Percentiles rank a stretch among this genome's conserved stretches.
These are phyloP conservation scores for Thelephora ganbajun DNA, from an alignment of 768 basidiomycete genomes.

Conservation along the genomic window DNA sequence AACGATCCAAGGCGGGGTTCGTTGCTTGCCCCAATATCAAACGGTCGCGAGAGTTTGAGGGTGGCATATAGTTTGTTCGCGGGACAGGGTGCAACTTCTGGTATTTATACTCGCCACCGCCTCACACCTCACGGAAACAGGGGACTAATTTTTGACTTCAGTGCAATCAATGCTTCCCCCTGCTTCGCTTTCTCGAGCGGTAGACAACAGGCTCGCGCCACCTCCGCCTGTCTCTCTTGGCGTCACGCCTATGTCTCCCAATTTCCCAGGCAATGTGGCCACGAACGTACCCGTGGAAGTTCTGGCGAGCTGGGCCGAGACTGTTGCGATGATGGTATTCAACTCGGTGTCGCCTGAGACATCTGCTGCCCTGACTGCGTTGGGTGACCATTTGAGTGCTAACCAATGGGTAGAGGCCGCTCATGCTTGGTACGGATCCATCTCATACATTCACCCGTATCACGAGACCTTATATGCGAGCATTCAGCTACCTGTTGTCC, in stretches of 20 bases:
- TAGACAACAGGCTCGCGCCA: conserved; percentile 25
- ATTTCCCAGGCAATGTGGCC: conserved; percentile 27
- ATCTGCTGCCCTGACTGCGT: conserved; percentile 61
- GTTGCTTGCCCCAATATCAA: conserved; percentile 10
- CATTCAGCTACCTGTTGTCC: conserved; percentile 68
- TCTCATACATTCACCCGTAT: neutral
- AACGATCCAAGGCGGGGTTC: conserved; percentile 11
- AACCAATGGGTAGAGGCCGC: conserved; percentile 74
- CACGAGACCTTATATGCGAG: neutral
- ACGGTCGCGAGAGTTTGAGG: conserved; percentile 59
- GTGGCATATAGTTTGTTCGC: conserved; percentile 76
- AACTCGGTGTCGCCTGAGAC: conserved; percentile 56
- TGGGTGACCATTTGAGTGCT: conserved; percentile 70
- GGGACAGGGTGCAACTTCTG: conserved; percentile 65
- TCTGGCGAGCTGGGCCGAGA: conserved; percentile 74
- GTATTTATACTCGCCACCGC: conserved; percentile 27
- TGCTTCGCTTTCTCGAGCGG: conserved; percentile 30
- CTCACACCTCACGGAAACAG: conserved; percentile 5
- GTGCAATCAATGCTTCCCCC: conserved; percentile 65
- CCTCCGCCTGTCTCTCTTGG: conserved; percentile 18
- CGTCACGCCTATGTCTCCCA: conserved; percentile 51
- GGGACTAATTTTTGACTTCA: conserved; percentile 15
- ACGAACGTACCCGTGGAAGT: conserved; percentile 45
- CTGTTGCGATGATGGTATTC: conserved; percentile 68
- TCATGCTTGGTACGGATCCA: conserved; percentile 65